phyloP scores from a whole-genome alignment of 176 grass and related monocot genomes.

The Oryza brachyantha region DNA sequence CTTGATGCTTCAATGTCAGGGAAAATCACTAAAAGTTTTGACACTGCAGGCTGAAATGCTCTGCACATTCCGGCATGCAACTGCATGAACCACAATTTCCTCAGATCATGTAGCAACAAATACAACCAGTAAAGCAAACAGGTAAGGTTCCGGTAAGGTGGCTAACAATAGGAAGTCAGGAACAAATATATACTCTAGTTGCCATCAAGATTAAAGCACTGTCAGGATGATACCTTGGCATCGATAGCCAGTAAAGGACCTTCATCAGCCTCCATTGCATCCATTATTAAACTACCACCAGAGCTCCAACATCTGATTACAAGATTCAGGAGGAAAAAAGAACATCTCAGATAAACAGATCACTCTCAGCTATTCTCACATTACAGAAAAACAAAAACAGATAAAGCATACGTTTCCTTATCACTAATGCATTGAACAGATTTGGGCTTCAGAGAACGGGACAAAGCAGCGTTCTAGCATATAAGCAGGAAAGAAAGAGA shows the following conservation, averaged over 20 bases:
- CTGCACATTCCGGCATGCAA: constrained; percentile 79
- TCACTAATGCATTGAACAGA: not conserved
- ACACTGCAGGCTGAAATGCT: constrained; percentile 62
- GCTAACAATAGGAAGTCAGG: not conserved
- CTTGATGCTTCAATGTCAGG: constrained; percentile 88
- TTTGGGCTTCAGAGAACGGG: not conserved
- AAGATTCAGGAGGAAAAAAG: constrained; percentile 37
- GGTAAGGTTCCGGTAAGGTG: not conserved
- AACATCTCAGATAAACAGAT: constrained; percentile 26
- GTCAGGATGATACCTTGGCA: constrained; percentile 67
- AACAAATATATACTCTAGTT: not conserved
- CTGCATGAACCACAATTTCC: constrained; percentile 37
- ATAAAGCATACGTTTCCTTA: not conserved
- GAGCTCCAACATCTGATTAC: constrained; percentile 39
- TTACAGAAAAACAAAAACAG: not conserved
- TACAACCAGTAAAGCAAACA: not conserved
- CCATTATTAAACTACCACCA: constrained; percentile 45
- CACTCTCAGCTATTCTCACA: constrained; percentile 16
- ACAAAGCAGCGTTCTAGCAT: constrained; percentile 16
- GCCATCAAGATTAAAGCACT: constrained; percentile 10
- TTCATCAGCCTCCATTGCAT: constrained; percentile 62
- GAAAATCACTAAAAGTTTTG: constrained; percentile 78
- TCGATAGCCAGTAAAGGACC: constrained; percentile 63
- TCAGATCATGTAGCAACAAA: constrained; percentile 19
- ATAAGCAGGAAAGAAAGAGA: not conserved